A percentile compares a stretch with the other conserved stretches of the same genome.
phyloP scores from a whole-genome alignment of 192 early-diverging fungal genomes.

The Podila epicladia region DNA sequence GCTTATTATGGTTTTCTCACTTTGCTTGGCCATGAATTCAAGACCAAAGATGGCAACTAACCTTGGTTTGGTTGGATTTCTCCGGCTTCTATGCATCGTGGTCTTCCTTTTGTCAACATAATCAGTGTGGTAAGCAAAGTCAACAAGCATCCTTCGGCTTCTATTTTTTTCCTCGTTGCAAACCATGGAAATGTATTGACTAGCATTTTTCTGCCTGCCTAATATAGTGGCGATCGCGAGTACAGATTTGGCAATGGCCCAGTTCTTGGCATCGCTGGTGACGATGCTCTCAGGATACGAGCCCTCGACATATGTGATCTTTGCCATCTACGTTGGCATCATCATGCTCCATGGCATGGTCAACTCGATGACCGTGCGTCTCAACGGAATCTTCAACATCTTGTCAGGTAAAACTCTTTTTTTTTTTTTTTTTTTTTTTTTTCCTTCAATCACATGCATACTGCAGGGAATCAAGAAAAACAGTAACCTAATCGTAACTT shows the following conservation, averaged over 20 bases:
- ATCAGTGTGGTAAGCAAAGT: too few species aligned
- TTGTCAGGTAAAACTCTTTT: constrained; percentile 49
- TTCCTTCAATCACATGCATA: too few species aligned
- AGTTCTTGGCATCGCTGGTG: constrained; percentile 57
- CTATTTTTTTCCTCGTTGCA: too few species aligned
- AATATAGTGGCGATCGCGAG: constrained; percentile 55
- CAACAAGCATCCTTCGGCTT: too few species aligned
- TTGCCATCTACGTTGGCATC: constrained; percentile 61
- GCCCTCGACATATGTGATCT: constrained; percentile 55
- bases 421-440: too few species aligned
- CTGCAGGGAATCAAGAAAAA: too few species aligned
- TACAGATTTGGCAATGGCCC: constrained; percentile 59
- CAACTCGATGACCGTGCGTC: constrained; percentile 56
- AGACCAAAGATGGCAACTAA: neutral
- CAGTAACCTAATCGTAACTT: too few species aligned
- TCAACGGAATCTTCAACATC: constrained; percentile 60
- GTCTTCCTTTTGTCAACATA: too few species aligned
- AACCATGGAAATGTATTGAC: too few species aligned
- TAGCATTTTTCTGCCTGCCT: neutral
- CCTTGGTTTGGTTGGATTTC: too few species aligned
- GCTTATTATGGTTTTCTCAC: constrained; percentile 3
- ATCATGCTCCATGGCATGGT: constrained; percentile 63
- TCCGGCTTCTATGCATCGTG: too few species aligned
- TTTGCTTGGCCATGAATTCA: neutral
- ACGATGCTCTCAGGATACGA: constrained; percentile 45